Base-by-base conservation (phyloP, 2,329 filamentous ascomycete species). In the Graphium sp. region DNA sequence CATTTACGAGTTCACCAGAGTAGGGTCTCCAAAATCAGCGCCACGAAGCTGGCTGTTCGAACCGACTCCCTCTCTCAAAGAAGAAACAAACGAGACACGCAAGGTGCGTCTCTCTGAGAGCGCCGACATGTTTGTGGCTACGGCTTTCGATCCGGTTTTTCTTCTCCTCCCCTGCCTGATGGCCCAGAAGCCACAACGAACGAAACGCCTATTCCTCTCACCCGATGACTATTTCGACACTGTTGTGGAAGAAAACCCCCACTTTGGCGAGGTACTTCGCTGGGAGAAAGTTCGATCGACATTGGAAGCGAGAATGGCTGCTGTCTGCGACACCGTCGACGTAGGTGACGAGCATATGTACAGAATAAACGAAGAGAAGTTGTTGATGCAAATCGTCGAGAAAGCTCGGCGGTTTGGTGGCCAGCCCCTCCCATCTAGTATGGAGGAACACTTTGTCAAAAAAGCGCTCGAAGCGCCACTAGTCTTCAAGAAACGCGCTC, bases 271-370 rank as follows among this genome's bases (percentile, higher is more conserved):
- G 25, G 53, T 82, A 2, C 39, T 81, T 26, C 47, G 53, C 24
- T 60, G 55, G 44, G 48, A 43, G 30, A 53, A 54, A 33, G 55
- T 58, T 42, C 61, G 57, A 34, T 47, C 38, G 3, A 52, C 62
- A 18, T 47, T 91, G 1, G 71, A 80, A 42, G 50, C 59, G 8
- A 65, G 82, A 20, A 74, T 92, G 55, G 62, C 58, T 2, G 61
- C 57, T 2, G 61, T 89, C 5, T 92, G 85, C 50, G 84, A 94
- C 41, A 76, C 66, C 0, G 77, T 91, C 8, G 77, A 89, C 19
- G 80, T 79, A 1, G 81, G 78, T 10, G 80, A 81, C 34, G 84
- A 94, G 48, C 69, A 56, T 31, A 83, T 94, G 80, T 93, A 79
- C 49, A 71, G 83, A 9, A 55, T 92, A 15, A 89, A 63, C 40